These are phyloP conservation scores for Arabidopsis lyrata DNA, from an alignment of 441 rosid species.

Conservation along the genomic window DNA sequence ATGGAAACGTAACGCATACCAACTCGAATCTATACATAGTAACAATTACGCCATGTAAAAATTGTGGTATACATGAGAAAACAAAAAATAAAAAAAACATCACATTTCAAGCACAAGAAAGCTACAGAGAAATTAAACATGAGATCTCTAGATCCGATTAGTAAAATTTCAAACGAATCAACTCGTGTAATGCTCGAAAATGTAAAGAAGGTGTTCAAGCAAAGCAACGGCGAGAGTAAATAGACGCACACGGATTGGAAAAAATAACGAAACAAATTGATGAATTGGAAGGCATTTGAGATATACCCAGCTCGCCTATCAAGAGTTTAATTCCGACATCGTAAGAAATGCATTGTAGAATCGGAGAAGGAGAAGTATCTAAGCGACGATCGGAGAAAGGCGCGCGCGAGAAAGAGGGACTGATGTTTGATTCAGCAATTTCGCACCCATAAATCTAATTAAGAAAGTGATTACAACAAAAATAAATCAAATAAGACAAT, in stretches of 20 bases:
- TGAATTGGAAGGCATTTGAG: not conserved
- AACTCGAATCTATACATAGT: slow-evolving; percentile 3
- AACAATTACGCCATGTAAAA: not conserved
- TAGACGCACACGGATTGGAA: slow-evolving; percentile 38
- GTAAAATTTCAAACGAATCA: not conserved
- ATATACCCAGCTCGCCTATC: slow-evolving; percentile 2
- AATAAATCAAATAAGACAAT: not conserved
- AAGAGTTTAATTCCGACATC: slow-evolving; percentile 8
- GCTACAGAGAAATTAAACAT: slow-evolving; percentile 14
- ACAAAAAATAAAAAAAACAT: not conserved
- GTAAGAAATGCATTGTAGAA: slow-evolving; percentile 11
- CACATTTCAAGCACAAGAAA: not conserved
- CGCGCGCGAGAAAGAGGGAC: slow-evolving; percentile 46
- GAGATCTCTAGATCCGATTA: slow-evolving; percentile 26
- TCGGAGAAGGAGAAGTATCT: slow-evolving; percentile 23
- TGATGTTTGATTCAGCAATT: slow-evolving; percentile 37
- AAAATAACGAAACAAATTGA: not conserved
- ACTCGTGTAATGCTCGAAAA: not conserved
- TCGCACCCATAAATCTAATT: slow-evolving; percentile 2
- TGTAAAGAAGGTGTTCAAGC: not conserved
- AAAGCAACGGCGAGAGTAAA: slow-evolving; percentile 15
- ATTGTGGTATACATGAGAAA: not conserved
- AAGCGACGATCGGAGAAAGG: slow-evolving; percentile 45
- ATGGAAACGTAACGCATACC: not conserved
- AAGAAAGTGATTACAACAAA: not conserved